These are phyloP conservation scores for Thalassiosira pacifica DNA, from an alignment of 352 stramenopile genomes.

Conservation along the genomic window DNA sequence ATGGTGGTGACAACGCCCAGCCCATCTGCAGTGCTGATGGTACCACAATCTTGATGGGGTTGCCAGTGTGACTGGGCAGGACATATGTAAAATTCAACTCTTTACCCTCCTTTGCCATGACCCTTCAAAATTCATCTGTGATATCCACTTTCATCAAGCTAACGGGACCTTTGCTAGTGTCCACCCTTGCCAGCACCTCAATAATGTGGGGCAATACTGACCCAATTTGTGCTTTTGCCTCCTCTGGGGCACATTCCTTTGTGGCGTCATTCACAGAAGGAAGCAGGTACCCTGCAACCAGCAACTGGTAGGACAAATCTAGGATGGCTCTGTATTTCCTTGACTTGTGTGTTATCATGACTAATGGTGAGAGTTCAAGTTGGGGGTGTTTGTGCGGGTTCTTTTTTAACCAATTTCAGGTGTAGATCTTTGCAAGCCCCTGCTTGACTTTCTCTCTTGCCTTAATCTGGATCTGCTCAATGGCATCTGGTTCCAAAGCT, in stretches of 20 bases:
- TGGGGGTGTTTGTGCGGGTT: neutral
- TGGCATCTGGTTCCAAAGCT: constrained; percentile 9
- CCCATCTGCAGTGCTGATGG: constrained; percentile 61
- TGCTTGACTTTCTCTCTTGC: constrained; percentile 22
- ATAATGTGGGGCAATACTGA: constrained; percentile 31
- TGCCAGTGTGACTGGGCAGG: neutral
- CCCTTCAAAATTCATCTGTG: constrained; percentile 41
- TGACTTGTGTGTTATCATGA: constrained; percentile 38
- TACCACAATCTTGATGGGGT: constrained; percentile 24
- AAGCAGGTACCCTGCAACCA: constrained; percentile 6
- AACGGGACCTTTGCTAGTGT: neutral
- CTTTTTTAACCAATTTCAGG: constrained; percentile 13
- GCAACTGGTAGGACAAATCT: constrained; percentile 24
- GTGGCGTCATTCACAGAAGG: constrained; percentile 49
- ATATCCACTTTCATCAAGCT: constrained; percentile 38
- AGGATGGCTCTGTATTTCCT: constrained; percentile 22
- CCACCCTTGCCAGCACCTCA: constrained; percentile 15
- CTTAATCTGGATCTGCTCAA: constrained; percentile 25
- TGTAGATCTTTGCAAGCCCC: constrained; percentile 24
- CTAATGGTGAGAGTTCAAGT: constrained; percentile 31
- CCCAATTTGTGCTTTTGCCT: constrained; percentile 29
- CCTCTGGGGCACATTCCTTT: neutral
- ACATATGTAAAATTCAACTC: constrained; percentile 49
- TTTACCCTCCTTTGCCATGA: neutral
- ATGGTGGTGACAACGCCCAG: constrained; percentile 48